Conservation (phyloP, 225 moss, liverwort and hornwort species). For the Sphagnum contortum region DNA sequence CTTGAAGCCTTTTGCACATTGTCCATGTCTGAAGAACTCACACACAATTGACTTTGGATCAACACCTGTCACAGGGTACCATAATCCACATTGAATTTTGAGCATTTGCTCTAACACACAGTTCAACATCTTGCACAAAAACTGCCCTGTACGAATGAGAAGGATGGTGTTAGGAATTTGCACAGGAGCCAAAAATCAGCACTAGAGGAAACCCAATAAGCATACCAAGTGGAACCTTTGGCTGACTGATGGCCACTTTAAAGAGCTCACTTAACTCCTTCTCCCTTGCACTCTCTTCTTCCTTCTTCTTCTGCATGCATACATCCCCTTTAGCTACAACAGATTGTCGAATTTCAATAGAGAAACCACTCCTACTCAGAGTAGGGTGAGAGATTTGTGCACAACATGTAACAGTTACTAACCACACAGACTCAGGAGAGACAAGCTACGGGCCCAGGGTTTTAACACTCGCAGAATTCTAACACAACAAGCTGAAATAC, state of each 20-base stretch:
- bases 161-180: too few species aligned
- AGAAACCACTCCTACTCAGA: not conserved
- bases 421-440: not conserved
- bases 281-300: conserved; percentile 73
- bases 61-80: conserved; percentile 48
- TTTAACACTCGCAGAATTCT: too few species aligned
- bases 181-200: too few species aligned
- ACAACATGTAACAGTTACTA: not conserved
- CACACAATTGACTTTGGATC: conserved; percentile 97
- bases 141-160: too few species aligned
- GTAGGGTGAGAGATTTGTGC: not conserved
- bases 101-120: too few species aligned
- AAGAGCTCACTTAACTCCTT: conserved; percentile 97
- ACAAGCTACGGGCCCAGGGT: too few species aligned
- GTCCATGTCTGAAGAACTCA: conserved; percentile 91
- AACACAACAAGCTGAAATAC: too few species aligned
- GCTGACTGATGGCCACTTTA: conserved; percentile 99
- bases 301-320: conserved; percentile 82
- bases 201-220: not conserved
- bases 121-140: too few species aligned
- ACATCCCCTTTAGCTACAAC: not conserved
- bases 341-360: not conserved
- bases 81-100: too few species aligned
- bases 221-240: conserved; percentile 89
- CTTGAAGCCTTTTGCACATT: conserved; percentile 95